Conservation (phyloP, 495 filamentous ascomycete genomes). For the Penicillium pulvis region DNA sequence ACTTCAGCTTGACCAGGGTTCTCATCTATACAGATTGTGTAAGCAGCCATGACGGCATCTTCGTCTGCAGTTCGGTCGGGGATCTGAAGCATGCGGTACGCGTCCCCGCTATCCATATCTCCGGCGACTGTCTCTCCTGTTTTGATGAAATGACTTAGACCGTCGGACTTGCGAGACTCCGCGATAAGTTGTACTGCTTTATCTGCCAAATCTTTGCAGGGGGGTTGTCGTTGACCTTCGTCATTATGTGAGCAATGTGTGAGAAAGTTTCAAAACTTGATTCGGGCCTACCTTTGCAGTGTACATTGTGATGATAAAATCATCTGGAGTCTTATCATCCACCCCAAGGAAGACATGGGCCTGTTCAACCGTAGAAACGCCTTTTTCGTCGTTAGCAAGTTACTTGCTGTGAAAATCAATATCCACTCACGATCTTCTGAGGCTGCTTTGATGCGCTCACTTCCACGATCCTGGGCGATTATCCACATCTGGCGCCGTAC, state of each 20-base stretch:
- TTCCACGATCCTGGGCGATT: conserved; percentile 55
- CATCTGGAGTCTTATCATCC: conserved; percentile 52
- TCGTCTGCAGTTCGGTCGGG: conserved; percentile 54
- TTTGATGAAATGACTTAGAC: conserved; percentile 55
- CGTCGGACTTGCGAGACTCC: conserved; percentile 53
- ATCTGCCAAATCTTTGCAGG: conserved; percentile 48
- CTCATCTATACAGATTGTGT: conserved; percentile 52
- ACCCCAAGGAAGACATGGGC: conserved; percentile 61
- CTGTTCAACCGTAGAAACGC: conserved; percentile 62
- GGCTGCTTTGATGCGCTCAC: conserved; percentile 54
- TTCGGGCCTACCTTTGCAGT: conserved; percentile 51
- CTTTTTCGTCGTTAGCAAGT: conserved; percentile 29
- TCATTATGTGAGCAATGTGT: neutral
- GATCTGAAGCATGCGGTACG: conserved; percentile 59
- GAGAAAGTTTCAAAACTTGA: neutral
- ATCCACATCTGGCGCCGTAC: conserved; percentile 55
- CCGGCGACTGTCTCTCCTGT: conserved; percentile 53
- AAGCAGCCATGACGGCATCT: conserved; percentile 51
- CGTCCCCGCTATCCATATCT: conserved; percentile 60
- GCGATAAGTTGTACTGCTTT: conserved; percentile 62
- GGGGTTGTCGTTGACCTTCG: conserved; percentile 49
- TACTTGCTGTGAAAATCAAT: neutral
- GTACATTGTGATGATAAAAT: conserved; percentile 61
- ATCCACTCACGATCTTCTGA: conserved; percentile 53
- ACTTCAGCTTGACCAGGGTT: conserved; percentile 48